These are phyloP conservation scores for Pythium aphanidermatum DNA, from an alignment of 352 stramenopile genomes.

Conservation along the genomic window DNA sequence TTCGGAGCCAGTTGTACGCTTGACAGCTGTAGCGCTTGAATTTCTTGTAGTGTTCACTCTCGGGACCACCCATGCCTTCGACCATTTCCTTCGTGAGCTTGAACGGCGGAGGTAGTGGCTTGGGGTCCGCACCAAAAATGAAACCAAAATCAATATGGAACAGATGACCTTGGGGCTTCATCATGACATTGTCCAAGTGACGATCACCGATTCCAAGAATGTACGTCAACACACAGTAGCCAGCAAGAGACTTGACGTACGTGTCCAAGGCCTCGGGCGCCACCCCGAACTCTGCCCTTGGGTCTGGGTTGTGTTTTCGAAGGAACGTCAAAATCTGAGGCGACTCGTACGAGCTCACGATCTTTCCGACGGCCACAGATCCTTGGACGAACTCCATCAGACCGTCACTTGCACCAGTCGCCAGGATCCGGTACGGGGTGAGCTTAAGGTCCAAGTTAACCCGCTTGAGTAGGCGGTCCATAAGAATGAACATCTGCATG, in stretches of 20 bases:
- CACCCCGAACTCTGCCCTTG: constrained; percentile 82
- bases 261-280: constrained; percentile 90
- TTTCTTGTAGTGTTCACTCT: constrained; percentile 88
- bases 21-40: constrained; percentile 94
- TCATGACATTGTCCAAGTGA: constrained; percentile 99
- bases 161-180: constrained; percentile 93
- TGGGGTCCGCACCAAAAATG: constrained; percentile 98
- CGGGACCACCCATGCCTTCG: constrained; percentile 93
- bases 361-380: constrained; percentile 94
- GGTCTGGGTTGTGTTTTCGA: constrained; percentile 80
- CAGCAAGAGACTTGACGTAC: constrained; percentile 97
- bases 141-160: constrained; percentile 99
- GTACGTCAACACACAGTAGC: constrained; percentile 99
- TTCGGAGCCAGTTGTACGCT: constrained; percentile 93
- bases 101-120: constrained; percentile 98
- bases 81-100: constrained; percentile 97
- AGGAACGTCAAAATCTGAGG: constrained; percentile 91
- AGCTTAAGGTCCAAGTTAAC: constrained; percentile 98
- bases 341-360: constrained; percentile 92
- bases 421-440: constrained; percentile 93
- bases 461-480: constrained; percentile 98
- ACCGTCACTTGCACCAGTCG: constrained; percentile 86
- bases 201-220: constrained; percentile 98
- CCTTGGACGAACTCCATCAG: constrained; percentile 97
- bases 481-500: constrained; percentile 99